Evolutionary conservation across 192 early-diverging fungal genomes (phyloP).

Genomic region (Thoreauomyces humboldtii): DNA sequence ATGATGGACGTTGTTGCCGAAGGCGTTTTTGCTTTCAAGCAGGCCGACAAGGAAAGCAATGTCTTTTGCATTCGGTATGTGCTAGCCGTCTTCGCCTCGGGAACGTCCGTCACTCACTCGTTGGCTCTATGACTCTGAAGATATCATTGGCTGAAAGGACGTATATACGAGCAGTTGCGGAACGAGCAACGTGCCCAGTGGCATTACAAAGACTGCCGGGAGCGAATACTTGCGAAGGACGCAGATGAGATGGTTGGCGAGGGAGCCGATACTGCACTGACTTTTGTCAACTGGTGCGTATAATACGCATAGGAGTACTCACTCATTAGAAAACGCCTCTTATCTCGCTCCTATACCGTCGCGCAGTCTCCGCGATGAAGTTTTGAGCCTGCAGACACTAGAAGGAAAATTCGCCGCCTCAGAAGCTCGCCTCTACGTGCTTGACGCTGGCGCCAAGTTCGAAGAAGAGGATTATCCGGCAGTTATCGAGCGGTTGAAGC

Average conservation of each 20-base stretch:
- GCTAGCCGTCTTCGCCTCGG: too few species aligned
- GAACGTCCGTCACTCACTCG: too few species aligned
- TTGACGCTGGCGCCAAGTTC: constrained; percentile 7
- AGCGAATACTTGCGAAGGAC: neutral
- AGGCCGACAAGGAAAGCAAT: too few species aligned
- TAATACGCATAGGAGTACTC: too few species aligned
- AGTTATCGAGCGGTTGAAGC: constrained; percentile 8
- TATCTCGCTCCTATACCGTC: too few species aligned
- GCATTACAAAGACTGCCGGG: neutral
- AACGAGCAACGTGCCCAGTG: neutral
- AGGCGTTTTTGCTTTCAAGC: too few species aligned
- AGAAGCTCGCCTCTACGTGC: constrained; percentile 5
- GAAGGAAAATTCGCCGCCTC: neutral
- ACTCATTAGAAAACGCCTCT: too few species aligned
- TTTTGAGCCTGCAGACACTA: neutral
- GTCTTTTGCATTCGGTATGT: too few species aligned
- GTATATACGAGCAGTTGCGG: neutral
- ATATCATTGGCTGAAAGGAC: constrained; percentile 3
- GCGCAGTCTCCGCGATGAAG: neutral
- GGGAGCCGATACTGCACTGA: too few species aligned
- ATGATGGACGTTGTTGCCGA: neutral
- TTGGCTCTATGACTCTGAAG: neutral
- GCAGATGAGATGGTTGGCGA: too few species aligned
- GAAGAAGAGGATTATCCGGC: neutral
- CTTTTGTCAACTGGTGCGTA: too few species aligned